phyloP scores from a whole-genome alignment of 73 alveolate genomes.

The Paraurostyla sp. region DNA sequence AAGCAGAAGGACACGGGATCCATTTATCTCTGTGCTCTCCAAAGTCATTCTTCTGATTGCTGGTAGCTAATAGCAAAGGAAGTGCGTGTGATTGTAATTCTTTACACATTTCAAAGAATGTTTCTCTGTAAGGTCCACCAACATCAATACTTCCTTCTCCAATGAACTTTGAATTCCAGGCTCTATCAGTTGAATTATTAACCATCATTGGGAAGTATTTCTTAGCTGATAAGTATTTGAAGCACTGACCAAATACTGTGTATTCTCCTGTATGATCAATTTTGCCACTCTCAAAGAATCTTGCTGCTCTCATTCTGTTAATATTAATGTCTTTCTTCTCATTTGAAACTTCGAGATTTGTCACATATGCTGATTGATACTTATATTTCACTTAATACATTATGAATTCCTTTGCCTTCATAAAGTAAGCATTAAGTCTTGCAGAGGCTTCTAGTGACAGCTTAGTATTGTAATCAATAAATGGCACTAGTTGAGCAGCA shows the following conservation, averaged over 20 bases:
- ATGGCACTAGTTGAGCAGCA: constrained; percentile 59
- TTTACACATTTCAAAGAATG: constrained; percentile 77
- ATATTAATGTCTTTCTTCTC: constrained; percentile 55
- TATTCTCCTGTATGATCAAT: constrained; percentile 78
- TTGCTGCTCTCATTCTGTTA: constrained; percentile 74
- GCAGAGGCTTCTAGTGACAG: constrained; percentile 56
- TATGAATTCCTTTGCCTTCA: constrained; percentile 61
- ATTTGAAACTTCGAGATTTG: constrained; percentile 9
- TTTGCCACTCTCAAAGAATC: constrained; percentile 72
- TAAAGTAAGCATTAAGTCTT: constrained; percentile 57
- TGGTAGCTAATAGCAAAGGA: constrained; percentile 78
- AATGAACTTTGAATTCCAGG: constrained; percentile 70
- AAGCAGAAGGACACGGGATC: constrained; percentile 80
- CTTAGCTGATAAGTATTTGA: constrained; percentile 28
- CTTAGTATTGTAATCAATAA: constrained; percentile 58
- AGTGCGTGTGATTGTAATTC: constrained; percentile 86
- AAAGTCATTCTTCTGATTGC: constrained; percentile 83
- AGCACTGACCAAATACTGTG: constrained; percentile 80
- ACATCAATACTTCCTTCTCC: constrained; percentile 90
- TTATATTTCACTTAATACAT: constrained; percentile 61
- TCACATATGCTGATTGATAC: constrained; percentile 42
- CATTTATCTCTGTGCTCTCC: constrained; percentile 88
- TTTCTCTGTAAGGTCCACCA: constrained; percentile 89
- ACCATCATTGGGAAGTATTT: constrained; percentile 63
- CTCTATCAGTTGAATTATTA: constrained; percentile 62